phyloP scores from a whole-genome alignment of 1,284 basidiomycete genomes.

The Cryptococcus sp. region DNA sequence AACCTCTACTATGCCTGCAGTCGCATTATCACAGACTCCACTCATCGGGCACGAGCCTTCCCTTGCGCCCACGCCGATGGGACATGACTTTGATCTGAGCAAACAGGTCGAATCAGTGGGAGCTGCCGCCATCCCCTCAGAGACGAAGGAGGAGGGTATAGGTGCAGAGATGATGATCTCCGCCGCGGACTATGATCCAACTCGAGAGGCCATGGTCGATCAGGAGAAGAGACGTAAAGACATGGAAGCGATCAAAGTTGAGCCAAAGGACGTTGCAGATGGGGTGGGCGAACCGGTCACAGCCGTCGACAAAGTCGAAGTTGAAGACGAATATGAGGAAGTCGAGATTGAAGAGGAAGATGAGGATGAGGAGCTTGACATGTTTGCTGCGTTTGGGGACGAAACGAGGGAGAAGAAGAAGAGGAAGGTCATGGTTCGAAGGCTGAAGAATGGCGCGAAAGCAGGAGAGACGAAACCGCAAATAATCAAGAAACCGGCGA shows the following conservation, averaged over 20 bases:
- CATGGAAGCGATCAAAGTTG: constrained; percentile 18
- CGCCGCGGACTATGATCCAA: constrained; percentile 92
- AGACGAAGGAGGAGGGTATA: constrained; percentile 35
- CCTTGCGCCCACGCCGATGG: constrained; percentile 38
- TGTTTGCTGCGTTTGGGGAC: constrained; percentile 73
- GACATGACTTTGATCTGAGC: constrained; percentile 45
- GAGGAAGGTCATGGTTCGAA: constrained; percentile 55
- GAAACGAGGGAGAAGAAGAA: constrained; percentile 61
- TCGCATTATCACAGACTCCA: constrained; percentile 31
- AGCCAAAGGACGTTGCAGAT: constrained; percentile 44
- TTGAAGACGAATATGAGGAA: constrained; percentile 58
- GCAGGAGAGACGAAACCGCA: constrained; percentile 78
- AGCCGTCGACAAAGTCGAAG: constrained; percentile 42
- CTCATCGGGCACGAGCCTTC: constrained; percentile 31
- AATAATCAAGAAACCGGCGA: constrained; percentile 64
- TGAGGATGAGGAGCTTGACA: constrained; percentile 77
- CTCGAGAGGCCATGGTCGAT: constrained; percentile 77
- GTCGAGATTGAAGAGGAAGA: constrained; percentile 63
- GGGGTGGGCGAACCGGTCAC: constrained; percentile 52
- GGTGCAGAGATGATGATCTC: constrained; percentile 70
- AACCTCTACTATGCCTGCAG: constrained; percentile 13
- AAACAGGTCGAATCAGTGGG: constrained; percentile 30
- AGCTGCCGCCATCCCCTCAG: constrained; percentile 17
- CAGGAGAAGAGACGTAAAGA: constrained; percentile 63
- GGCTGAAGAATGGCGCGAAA: constrained; percentile 57